A percentile compares a stretch with the other conserved stretches of the same genome.
These are phyloP conservation scores for Suhomyces xylopsoci DNA, from an alignment of 805 yeast genomes.

Conservation along the genomic window DNA sequence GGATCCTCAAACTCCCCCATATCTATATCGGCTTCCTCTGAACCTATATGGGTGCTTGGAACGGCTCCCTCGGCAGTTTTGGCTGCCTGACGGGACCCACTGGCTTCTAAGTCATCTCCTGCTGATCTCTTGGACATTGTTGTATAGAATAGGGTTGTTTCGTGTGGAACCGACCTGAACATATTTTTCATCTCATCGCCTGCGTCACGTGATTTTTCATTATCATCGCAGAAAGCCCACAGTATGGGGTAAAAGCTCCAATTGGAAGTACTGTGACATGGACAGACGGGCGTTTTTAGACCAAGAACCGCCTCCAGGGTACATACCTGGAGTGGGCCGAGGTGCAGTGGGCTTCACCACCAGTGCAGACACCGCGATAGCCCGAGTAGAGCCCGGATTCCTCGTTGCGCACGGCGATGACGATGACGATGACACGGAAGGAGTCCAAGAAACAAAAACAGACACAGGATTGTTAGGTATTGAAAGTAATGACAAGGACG, in stretches of 20 bases:
- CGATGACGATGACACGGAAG: slow-evolving; percentile 24
- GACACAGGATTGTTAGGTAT: slow-evolving; percentile 23
- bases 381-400: slow-evolving; percentile 4
- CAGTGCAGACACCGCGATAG: slow-evolving; percentile 65
- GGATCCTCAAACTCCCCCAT: slow-evolving; percentile 88
- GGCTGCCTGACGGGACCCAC: slow-evolving; percentile 25
- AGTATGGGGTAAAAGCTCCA: no score
- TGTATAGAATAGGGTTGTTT: background rate
- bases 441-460: slow-evolving; percentile 24
- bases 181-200: background rate
- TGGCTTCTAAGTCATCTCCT: slow-evolving; percentile 24
- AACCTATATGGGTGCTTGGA: slow-evolving; percentile 33
- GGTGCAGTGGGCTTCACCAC: slow-evolving; percentile 95
- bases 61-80: slow-evolving; percentile 38
- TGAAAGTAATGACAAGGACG: slow-evolving; percentile 45
- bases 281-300: slow-evolving; percentile 54
- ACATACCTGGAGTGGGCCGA: slow-evolving; percentile 88
- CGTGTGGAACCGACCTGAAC: background rate
- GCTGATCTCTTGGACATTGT: slow-evolving; percentile 55
- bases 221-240: no score
- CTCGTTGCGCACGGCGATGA: slow-evolving; percentile 26
- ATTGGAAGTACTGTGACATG: background rate
- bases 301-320: slow-evolving; percentile 85
- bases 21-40: slow-evolving; percentile 44
- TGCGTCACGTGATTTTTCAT: background rate